phyloP scores from a whole-genome alignment of 345 rosid species.

The Gossypium stocksii region DNA sequence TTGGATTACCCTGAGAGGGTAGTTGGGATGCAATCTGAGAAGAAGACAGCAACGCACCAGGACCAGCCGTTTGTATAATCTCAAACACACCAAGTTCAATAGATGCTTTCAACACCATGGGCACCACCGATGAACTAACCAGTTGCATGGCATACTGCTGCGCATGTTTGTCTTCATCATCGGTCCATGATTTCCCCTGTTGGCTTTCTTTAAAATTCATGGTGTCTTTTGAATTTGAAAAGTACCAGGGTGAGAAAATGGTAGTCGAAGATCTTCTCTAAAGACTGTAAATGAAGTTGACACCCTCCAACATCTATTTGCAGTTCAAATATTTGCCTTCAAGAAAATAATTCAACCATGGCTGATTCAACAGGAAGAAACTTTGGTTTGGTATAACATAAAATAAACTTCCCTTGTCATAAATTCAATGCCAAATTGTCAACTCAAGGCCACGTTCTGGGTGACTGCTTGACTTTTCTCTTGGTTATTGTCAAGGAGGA shows the following conservation, averaged over 20 bases:
- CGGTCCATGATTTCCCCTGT: background rate
- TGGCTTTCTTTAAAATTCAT: constrained; percentile 1
- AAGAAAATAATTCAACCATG: background rate
- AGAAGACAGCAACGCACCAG: constrained; percentile 32
- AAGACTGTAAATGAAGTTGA: background rate
- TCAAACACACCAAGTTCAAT: constrained; percentile 36
- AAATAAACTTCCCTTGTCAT: background rate
- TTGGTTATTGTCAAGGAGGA: background rate
- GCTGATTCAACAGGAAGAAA: background rate
- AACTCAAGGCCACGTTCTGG: background rate
- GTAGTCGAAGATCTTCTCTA: background rate
- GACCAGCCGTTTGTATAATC: constrained; percentile 27
- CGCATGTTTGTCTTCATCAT: constrained; percentile 7
- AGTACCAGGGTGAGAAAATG: background rate
- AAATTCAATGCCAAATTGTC: background rate
- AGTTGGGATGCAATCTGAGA: constrained; percentile 31
- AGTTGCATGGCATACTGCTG: constrained; percentile 34
- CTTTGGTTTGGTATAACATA: background rate
- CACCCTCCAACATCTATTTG: background rate
- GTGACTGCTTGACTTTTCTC: background rate
- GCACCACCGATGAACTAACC: constrained; percentile 31
- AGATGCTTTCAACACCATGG: constrained; percentile 38
- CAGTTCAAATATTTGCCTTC: background rate
- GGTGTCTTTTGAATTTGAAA: background rate
- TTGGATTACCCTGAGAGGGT: constrained; percentile 15